Evolutionary conservation across 177 flowering plant species (phyloP).

Genomic region (Telopea speciosissima): DNA sequence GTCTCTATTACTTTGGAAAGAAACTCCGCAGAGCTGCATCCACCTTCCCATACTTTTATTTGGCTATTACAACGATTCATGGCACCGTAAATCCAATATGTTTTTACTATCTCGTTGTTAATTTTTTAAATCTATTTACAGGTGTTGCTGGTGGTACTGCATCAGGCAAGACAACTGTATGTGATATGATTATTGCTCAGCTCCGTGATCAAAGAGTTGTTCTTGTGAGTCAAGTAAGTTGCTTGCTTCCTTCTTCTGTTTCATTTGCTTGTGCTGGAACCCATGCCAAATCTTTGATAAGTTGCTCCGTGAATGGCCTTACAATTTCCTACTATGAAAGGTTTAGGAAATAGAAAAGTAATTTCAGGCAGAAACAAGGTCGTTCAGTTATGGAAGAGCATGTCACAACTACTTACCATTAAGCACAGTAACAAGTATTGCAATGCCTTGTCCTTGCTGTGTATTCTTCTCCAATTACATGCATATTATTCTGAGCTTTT

Average conservation of each 20-base stretch:
- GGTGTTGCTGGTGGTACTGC: constrained; percentile 52
- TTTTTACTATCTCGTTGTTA: not conserved
- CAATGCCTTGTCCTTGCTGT: not conserved
- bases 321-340: not conserved
- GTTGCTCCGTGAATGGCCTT: not conserved
- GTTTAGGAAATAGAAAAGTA: not conserved
- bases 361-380: not conserved
- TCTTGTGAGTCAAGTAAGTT: constrained; percentile 41
- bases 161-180: constrained; percentile 45
- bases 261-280: not conserved
- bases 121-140: constrained; percentile 7
- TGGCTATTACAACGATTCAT: not conserved
- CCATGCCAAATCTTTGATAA: not conserved
- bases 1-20: too few relatives aligned
- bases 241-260: not conserved
- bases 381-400: not conserved
- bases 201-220: constrained; percentile 45
- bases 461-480: not conserved
- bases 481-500: too few relatives aligned
- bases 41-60: too few relatives aligned
- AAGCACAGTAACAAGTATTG: not conserved
- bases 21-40: too few relatives aligned
- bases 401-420: not conserved
- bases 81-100: not conserved
- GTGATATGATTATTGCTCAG: constrained; percentile 41